These are phyloP conservation scores for Somion occarium DNA, from an alignment of 1,284 basidiomycete species.

Conservation along the genomic window DNA sequence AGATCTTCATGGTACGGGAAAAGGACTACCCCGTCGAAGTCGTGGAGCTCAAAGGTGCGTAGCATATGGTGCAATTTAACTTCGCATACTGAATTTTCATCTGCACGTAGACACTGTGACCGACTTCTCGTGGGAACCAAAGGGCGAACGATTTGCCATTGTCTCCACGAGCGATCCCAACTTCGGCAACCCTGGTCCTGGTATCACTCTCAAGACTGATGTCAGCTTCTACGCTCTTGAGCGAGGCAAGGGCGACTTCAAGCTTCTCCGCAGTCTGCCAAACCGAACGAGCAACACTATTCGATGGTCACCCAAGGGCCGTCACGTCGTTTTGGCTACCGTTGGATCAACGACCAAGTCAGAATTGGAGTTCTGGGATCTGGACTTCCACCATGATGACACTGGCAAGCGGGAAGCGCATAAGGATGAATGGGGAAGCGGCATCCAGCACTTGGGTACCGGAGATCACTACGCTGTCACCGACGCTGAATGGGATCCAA, in stretches of 20 bases:
- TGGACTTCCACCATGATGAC: conserved; percentile 87
- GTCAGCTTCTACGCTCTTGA: conserved; percentile 97
- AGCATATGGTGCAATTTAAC: not conserved
- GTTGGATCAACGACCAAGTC: conserved; percentile 95
- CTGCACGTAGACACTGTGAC: conserved; percentile 77
- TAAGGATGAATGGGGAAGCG: conserved; percentile 78
- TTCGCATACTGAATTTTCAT: conserved; percentile 7
- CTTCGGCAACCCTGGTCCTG: conserved; percentile 83
- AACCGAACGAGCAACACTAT: conserved; percentile 92
- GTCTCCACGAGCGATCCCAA: conserved; percentile 95
- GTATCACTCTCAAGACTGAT: conserved; percentile 93
- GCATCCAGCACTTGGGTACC: conserved; percentile 82
- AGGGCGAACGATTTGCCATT: conserved; percentile 93
- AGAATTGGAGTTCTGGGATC: conserved; percentile 98
- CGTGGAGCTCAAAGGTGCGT: conserved; percentile 87
- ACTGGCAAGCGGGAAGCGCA: conserved; percentile 45
- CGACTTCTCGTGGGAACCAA: conserved; percentile 98
- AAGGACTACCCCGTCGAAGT: conserved; percentile 99
- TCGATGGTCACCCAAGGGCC: conserved; percentile 95
- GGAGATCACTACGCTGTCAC: conserved; percentile 99
- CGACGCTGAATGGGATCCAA: conserved; percentile 98
- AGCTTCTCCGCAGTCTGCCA: conserved; percentile 79
- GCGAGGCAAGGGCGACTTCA: conserved; percentile 92
- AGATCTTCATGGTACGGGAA: conserved; percentile 96
- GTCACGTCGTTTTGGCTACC: conserved; percentile 94